These are phyloP conservation scores for Myriosclerotinia duriaeana DNA, from an alignment of 2,329 filamentous ascomycete genomes.

Conservation along the genomic window DNA sequence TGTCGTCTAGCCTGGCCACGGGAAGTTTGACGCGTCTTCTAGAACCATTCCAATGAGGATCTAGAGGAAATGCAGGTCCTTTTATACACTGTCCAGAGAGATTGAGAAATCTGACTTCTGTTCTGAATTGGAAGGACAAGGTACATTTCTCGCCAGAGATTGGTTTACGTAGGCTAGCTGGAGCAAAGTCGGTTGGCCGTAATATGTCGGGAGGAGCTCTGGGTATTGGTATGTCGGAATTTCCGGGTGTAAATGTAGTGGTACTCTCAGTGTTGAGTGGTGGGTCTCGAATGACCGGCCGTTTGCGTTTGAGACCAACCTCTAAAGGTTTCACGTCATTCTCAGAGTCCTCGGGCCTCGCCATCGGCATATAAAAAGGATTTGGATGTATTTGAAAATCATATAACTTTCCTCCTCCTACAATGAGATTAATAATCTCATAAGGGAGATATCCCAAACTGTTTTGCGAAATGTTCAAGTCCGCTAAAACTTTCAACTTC, in stretches of 20 bases:
- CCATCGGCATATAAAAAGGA: slow-evolving; percentile 52
- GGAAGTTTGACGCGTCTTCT: slow-evolving; percentile 24
- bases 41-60: slow-evolving; percentile 12
- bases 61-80: slow-evolving; percentile 34
- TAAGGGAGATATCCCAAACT: slow-evolving; percentile 57
- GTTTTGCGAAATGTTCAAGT: slow-evolving; percentile 68
- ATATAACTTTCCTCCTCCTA: slow-evolving; percentile 46
- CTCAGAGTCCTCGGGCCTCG: neutral
- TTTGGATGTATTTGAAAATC: slow-evolving; percentile 62
- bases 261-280: neutral
- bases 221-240: neutral
- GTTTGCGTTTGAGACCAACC: slow-evolving; percentile 1
- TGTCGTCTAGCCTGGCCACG: slow-evolving; percentile 29
- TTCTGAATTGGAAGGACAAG: slow-evolving; percentile 34
- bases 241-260: too few relatives aligned
- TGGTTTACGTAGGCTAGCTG: neutral
- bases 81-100: slow-evolving; percentile 34
- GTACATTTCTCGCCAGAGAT: slow-evolving; percentile 8
- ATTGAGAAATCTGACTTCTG: slow-evolving; percentile 38
- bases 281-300: neutral
- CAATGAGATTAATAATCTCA: slow-evolving; percentile 25
- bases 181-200: neutral
- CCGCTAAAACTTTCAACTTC: slow-evolving; percentile 56
- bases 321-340: neutral
- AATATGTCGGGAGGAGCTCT: neutral